A percentile compares a stretch with the other conserved stretches of the same genome.
phyloP scores from a whole-genome alignment of 192 early-diverging fungal genomes.

The Coemansia sp. region DNA sequence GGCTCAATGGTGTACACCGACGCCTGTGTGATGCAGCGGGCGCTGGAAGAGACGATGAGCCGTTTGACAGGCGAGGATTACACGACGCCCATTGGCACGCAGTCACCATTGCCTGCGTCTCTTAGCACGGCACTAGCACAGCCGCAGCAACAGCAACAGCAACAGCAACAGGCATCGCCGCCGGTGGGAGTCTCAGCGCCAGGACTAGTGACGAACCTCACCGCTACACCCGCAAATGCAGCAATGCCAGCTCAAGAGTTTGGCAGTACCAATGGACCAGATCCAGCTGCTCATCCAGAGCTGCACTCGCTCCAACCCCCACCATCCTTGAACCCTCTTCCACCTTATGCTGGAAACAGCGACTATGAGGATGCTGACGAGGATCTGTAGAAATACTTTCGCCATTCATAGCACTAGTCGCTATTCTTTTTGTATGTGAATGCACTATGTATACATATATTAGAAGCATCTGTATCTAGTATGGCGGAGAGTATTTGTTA shows the following conservation, averaged over 20 bases:
- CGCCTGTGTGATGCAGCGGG: constrained; percentile 66
- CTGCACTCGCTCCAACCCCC: not conserved
- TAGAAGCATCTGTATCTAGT: constrained; percentile 17
- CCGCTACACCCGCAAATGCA: not conserved
- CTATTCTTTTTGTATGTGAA: not conserved
- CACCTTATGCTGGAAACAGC: not conserved
- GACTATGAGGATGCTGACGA: not conserved
- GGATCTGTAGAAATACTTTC: not conserved
- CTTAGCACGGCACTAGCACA: not conserved
- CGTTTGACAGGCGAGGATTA: constrained; percentile 33
- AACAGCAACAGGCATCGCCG: not conserved
- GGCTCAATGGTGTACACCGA: constrained; percentile 91
- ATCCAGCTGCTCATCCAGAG: not conserved
- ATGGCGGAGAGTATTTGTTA: constrained; percentile 49
- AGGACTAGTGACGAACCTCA: not conserved
- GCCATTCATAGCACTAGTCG: too few species aligned
- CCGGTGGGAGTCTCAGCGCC: not conserved
- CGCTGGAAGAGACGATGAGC: constrained; percentile 41
- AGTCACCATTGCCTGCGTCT: constrained; percentile 15
- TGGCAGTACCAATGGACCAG: not conserved
- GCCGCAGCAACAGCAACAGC: constrained; percentile 5
- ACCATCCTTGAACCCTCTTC: not conserved
- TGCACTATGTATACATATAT: not conserved
- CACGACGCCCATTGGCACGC: constrained; percentile 23
- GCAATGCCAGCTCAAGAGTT: not conserved